phyloP scores from a whole-genome alignment of 2,329 filamentous ascomycete species.

The Talaromyces amestolkiae region DNA sequence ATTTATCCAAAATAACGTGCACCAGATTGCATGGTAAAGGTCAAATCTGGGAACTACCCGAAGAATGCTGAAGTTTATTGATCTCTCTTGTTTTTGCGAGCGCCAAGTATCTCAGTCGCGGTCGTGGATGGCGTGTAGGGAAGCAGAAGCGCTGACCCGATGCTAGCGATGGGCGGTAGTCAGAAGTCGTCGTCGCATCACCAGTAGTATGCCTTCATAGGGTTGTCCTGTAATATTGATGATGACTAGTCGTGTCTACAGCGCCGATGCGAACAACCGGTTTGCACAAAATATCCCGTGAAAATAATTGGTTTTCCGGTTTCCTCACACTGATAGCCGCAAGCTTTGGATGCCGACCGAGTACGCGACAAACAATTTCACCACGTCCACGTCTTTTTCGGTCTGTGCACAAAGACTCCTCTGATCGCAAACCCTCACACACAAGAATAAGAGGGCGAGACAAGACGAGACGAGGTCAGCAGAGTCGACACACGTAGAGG shows the following conservation, averaged over 20 bases:
- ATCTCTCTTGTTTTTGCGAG: background rate
- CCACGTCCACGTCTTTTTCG: background rate
- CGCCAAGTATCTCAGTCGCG: background rate
- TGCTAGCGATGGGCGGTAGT: conserved; percentile 16
- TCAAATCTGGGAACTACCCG: conserved; percentile 1
- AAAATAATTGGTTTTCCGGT: background rate
- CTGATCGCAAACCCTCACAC: background rate
- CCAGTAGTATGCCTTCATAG: background rate
- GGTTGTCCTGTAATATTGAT: background rate
- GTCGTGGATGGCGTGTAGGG: background rate
- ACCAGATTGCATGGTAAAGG: conserved; percentile 20
- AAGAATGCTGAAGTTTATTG: background rate
- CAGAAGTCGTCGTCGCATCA: conserved; percentile 17
- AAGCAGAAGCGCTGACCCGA: conserved; percentile 15
- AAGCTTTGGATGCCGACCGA: conserved; percentile 1
- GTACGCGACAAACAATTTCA: conserved; percentile 12
- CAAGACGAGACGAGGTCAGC: background rate
- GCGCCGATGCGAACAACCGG: background rate
- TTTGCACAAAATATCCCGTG: background rate
- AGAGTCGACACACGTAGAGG: background rate
- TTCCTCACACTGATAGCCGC: background rate
- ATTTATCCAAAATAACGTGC: conserved; percentile 14
- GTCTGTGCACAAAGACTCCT: conserved; percentile 6
- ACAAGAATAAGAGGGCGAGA: background rate
- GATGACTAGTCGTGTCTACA: background rate